These are phyloP conservation scores for Yarrowia keelungensis DNA, from an alignment of 805 yeast species.

Conservation along the genomic window DNA sequence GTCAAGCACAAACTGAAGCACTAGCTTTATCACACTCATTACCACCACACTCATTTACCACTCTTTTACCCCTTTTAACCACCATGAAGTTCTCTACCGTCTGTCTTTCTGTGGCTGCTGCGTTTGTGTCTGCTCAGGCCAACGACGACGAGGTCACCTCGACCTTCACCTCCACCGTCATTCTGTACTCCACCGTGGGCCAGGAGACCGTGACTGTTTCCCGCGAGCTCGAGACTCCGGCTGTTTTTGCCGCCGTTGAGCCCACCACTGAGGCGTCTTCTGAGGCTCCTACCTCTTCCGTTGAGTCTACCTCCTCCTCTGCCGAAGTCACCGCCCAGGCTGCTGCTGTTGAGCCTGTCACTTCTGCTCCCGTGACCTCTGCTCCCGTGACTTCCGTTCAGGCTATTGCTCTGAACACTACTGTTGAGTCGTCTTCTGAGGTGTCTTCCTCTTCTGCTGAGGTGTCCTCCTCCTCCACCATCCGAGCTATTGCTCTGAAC, in stretches of 20 bases:
- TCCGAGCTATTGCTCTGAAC: neutral
- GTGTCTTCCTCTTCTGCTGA: no score
- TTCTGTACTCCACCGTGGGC: conserved; percentile 16
- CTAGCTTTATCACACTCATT: no score
- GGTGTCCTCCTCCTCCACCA: neutral
- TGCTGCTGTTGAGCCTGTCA: neutral
- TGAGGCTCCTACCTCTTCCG: neutral
- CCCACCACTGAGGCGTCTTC: conserved; percentile 14
- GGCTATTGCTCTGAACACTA: neutral
- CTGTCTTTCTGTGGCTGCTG: conserved; percentile 1
- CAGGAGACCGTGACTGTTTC: conserved; percentile 37
- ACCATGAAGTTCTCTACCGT: conserved; percentile 28
- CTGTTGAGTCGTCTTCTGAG: neutral
- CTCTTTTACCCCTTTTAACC: neutral
- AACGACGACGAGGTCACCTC: conserved; percentile 27
- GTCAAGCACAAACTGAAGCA: no score
- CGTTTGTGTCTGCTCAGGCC: conserved; percentile 20
- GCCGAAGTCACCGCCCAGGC: neutral
- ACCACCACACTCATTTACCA: no score
- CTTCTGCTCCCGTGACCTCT: no score
- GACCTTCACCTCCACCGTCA: conserved; percentile 18
- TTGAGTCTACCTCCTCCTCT: neutral
- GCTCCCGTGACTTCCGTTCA: no score
- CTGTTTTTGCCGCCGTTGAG: conserved; percentile 10
- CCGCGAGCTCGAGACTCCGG: conserved; percentile 28